Evolutionary conservation across 2,329 filamentous ascomycete species (phyloP).

Genomic region (Helicocarpus griseus): DNA sequence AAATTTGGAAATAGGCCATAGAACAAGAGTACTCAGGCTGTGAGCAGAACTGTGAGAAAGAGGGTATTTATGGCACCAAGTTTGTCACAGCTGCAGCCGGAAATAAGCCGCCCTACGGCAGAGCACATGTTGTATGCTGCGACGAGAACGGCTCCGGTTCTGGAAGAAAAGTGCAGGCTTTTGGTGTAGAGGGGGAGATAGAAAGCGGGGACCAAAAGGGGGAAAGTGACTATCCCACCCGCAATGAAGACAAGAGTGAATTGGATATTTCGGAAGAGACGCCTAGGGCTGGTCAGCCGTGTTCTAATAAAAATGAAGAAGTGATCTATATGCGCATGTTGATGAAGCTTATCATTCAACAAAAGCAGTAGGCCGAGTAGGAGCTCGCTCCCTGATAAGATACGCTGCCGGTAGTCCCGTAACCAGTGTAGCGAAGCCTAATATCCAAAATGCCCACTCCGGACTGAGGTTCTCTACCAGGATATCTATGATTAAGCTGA

Average conservation of each 20-base stretch:
- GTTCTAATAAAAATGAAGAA: too few species aligned
- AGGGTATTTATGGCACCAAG: slow-evolving; percentile 50
- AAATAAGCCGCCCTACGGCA: slow-evolving; percentile 46
- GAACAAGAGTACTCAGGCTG: slow-evolving; percentile 49
- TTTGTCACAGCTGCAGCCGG: slow-evolving; percentile 45
- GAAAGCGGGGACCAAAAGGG: slow-evolving; percentile 52
- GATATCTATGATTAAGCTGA: slow-evolving; percentile 41
- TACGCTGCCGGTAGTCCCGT: slow-evolving; percentile 49
- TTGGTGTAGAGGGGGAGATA: slow-evolving; percentile 49
- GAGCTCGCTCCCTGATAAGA: slow-evolving; percentile 41
- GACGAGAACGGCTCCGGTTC: slow-evolving; percentile 47
- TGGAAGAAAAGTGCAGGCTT: slow-evolving; percentile 45
- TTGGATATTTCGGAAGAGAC: slow-evolving; percentile 42
- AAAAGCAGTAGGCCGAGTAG: slow-evolving; percentile 30
- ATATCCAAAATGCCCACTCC: slow-evolving; percentile 44
- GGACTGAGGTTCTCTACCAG: slow-evolving; percentile 39
- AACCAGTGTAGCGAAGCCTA: slow-evolving; percentile 43
- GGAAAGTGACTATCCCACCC: slow-evolving; percentile 49
- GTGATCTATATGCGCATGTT: not conserved
- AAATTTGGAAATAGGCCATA: slow-evolving; percentile 51
- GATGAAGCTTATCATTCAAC: slow-evolving; percentile 51
- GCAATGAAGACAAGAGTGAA: slow-evolving; percentile 47
- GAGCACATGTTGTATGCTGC: slow-evolving; percentile 55
- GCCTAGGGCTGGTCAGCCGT: slow-evolving; percentile 22
- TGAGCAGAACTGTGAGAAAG: slow-evolving; percentile 41